Conservation (phyloP, 768 basidiomycete species). For the Cantharellus cinnabarinus region DNA sequence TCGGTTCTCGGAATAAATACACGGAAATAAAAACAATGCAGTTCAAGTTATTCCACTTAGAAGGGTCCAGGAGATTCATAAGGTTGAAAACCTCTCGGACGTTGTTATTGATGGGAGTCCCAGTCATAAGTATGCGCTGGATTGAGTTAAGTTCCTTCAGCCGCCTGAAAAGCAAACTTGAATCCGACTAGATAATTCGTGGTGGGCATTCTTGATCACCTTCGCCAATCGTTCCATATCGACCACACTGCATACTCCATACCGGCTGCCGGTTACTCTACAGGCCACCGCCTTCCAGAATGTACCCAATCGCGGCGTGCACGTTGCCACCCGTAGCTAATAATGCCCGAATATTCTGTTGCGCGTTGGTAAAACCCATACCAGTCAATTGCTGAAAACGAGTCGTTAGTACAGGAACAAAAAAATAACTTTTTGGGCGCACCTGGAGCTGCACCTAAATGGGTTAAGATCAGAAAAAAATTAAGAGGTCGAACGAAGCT, state of each 20-base stretch:
- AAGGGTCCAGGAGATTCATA: slow-evolving; percentile 82
- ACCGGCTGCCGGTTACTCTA: slow-evolving; percentile 11
- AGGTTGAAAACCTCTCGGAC: slow-evolving; percentile 91
- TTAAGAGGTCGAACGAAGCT: neutral
- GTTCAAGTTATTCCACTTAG: slow-evolving; percentile 55
- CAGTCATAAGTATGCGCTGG: slow-evolving; percentile 80
- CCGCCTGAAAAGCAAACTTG: slow-evolving; percentile 57
- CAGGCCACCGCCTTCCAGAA: slow-evolving; percentile 60
- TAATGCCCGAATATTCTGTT: slow-evolving; percentile 77
- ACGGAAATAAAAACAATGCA: no score
- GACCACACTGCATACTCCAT: no score
- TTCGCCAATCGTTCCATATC: no score
- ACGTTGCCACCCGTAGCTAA: slow-evolving; percentile 87
- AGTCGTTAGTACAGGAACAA: no score
- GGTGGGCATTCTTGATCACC: no score
- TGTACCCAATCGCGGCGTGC: slow-evolving; percentile 81
- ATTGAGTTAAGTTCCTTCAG: slow-evolving; percentile 57
- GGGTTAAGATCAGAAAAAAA: neutral
- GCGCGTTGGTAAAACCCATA: slow-evolving; percentile 84
- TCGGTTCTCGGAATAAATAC: no score
- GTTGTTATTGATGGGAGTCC: slow-evolving; percentile 95
- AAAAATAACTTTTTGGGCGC: no score
- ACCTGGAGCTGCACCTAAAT: slow-evolving; percentile 30
- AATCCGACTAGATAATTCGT: slow-evolving; percentile 59
- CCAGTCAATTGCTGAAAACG: slow-evolving; percentile 58